Percentiles rank a stretch among this genome's conserved stretches.
Evolutionary conservation across 2,329 filamentous ascomycete species (phyloP).

Genomic region (Trichoderma sp.): DNA sequence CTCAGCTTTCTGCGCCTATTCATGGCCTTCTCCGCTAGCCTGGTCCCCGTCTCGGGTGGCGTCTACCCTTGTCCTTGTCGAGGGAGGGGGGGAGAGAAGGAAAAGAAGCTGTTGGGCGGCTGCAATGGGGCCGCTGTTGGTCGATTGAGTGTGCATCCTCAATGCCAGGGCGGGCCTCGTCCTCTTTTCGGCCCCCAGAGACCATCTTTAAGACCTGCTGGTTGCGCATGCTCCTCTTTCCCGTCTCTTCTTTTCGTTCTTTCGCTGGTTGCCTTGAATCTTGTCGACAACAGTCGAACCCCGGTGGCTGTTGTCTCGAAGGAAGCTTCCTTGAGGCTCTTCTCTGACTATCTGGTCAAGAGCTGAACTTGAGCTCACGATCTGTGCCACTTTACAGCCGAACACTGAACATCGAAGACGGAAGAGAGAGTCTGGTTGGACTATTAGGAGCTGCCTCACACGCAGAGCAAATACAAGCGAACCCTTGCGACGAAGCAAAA

Average conservation of each 20-base stretch:
- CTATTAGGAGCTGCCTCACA: not conserved
- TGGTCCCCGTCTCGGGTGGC: constrained; percentile 23
- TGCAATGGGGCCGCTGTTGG: constrained; percentile 27
- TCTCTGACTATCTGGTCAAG: not conserved
- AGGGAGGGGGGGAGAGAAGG: not conserved
- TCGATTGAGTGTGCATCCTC: constrained; percentile 3
- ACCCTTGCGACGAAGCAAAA: not conserved
- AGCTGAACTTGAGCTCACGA: not conserved
- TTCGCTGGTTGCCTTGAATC: not conserved
- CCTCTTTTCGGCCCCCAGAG: constrained; percentile 24
- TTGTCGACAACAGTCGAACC: not conserved
- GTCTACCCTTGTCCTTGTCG: constrained; percentile 22
- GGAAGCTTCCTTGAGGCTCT: not conserved
- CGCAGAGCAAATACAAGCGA: not conserved
- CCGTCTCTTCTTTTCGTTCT: not conserved
- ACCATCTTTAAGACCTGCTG: constrained; percentile 17
- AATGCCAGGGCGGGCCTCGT: constrained; percentile 7
- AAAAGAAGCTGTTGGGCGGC: constrained; percentile 32
- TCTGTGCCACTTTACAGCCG: not conserved
- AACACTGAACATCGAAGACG: not conserved
- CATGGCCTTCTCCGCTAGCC: constrained; percentile 1
- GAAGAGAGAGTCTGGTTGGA: not conserved
- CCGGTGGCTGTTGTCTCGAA: not conserved
- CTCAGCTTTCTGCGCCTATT: constrained; percentile 6
- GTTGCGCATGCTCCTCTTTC: constrained; percentile 15